phyloP scores from a whole-genome alignment of 2,329 filamentous ascomycete genomes.

The Colletotrichum navitas region DNA sequence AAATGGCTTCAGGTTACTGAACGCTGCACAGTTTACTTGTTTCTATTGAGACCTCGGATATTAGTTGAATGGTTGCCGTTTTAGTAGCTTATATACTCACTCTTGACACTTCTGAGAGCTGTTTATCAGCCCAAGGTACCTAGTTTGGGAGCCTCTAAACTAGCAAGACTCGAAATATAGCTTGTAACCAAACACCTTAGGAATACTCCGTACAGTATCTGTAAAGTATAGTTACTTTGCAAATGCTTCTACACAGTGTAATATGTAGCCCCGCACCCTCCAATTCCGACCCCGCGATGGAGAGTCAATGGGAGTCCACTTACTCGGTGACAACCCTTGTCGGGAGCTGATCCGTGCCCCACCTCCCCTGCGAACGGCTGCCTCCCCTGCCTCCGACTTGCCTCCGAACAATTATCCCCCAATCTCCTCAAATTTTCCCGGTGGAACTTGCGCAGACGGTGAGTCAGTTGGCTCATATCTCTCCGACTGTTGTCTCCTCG shows the following conservation, averaged over 20 bases:
- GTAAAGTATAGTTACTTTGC: slow-evolving; percentile 20
- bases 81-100: neutral
- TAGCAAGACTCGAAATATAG: neutral
- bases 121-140: neutral
- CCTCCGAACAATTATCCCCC: slow-evolving; percentile 38
- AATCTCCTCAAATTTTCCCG: slow-evolving; percentile 42
- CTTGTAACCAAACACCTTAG: no score
- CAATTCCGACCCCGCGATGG: slow-evolving; percentile 40
- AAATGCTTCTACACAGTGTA: slow-evolving; percentile 31
- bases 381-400: slow-evolving; percentile 41
- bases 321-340: slow-evolving; percentile 32
- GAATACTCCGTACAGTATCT: neutral
- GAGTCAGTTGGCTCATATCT: slow-evolving; percentile 35
- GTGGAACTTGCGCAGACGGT: slow-evolving; percentile 39
- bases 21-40: neutral
- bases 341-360: slow-evolving; percentile 38
- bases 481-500: slow-evolving; percentile 26
- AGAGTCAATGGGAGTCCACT: slow-evolving; percentile 29
- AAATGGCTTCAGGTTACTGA: no score
- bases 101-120: no score
- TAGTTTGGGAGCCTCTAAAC: neutral
- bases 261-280: slow-evolving; percentile 34
- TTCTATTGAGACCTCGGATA: neutral
- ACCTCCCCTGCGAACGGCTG: slow-evolving; percentile 31
- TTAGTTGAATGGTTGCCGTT: neutral